phyloP scores from a whole-genome alignment of 192 early-diverging fungal species.

The Mortierella hygrophila region DNA sequence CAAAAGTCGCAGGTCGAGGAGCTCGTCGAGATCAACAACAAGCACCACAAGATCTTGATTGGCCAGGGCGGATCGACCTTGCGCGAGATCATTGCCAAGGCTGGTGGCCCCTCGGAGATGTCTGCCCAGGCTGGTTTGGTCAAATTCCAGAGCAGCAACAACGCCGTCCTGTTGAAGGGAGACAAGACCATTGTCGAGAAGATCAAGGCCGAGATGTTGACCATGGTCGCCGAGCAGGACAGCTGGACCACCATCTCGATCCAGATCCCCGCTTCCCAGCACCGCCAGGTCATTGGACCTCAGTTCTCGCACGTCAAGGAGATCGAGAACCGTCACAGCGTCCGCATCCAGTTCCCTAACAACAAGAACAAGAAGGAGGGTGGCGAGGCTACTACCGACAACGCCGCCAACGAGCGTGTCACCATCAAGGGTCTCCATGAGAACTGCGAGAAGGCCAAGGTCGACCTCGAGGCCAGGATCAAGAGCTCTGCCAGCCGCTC shows the following conservation, averaged over 20 bases:
- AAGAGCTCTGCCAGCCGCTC: slow-evolving; percentile 62
- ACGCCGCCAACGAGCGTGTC: slow-evolving; percentile 38
- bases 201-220: slow-evolving; percentile 60
- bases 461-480: slow-evolving; percentile 65
- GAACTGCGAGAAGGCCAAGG: slow-evolving; percentile 53
- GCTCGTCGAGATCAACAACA: slow-evolving; percentile 60
- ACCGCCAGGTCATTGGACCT: slow-evolving; percentile 86
- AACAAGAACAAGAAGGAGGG: slow-evolving; percentile 67
- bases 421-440: slow-evolving; percentile 49
- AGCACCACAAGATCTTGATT: slow-evolving; percentile 77
- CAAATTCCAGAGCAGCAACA: slow-evolving; percentile 71
- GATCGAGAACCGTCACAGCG: slow-evolving; percentile 74
- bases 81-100: slow-evolving; percentile 71
- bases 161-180: slow-evolving; percentile 74
- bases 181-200: slow-evolving; percentile 71
- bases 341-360: slow-evolving; percentile 75
- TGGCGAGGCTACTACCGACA: slow-evolving; percentile 60
- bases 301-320: slow-evolving; percentile 78
- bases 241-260: slow-evolving; percentile 68
- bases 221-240: slow-evolving; percentile 66
- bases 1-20: slow-evolving; percentile 69
- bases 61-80: slow-evolving; percentile 73
- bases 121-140: slow-evolving; percentile 64
- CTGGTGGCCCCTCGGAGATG: slow-evolving; percentile 69
- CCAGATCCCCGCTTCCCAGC: slow-evolving; percentile 79